Evolutionary conservation across 2,329 filamentous ascomycete species (phyloP).

Genomic region (Beauveria bassiana): DNA sequence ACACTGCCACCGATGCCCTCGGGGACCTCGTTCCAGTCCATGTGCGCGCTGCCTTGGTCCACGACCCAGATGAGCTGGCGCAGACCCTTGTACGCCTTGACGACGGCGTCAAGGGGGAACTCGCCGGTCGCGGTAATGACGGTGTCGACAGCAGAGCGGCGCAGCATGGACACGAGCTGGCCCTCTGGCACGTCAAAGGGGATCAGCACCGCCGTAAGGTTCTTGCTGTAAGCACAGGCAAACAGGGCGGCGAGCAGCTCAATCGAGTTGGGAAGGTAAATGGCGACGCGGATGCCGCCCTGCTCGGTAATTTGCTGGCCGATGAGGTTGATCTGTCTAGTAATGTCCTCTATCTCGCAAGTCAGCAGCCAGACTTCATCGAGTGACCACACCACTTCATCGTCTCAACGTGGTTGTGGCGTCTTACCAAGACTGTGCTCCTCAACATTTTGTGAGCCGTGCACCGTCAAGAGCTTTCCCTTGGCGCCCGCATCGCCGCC

Average conservation of each 20-base stretch:
- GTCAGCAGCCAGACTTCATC: not conserved
- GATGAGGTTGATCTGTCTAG: conserved; percentile 79
- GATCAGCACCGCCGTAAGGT: conserved; percentile 73
- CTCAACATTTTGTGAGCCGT: conserved; percentile 65
- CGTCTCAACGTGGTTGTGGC: not conserved
- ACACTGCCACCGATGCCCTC: conserved; percentile 66
- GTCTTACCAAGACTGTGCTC: conserved; percentile 59
- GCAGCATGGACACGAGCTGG: conserved; percentile 63
- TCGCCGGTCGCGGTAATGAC: conserved; percentile 79
- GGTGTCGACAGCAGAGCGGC: conserved; percentile 66
- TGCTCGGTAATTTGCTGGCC: conserved; percentile 68
- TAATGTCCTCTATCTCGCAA: conserved; percentile 53
- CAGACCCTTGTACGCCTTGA: conserved; percentile 60
- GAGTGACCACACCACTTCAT: no score
- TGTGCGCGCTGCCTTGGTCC: conserved; percentile 79
- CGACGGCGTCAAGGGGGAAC: conserved; percentile 70
- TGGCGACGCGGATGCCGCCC: conserved; percentile 67
- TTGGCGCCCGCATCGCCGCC: conserved; percentile 59
- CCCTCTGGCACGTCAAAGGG: conserved; percentile 71
- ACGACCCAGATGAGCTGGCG: conserved; percentile 86
- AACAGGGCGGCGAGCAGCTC: conserved; percentile 80
- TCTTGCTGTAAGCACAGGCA: conserved; percentile 77
- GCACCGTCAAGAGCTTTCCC: conserved; percentile 69
- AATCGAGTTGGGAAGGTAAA: conserved; percentile 89
- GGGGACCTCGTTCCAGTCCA: conserved; percentile 91